These are phyloP conservation scores for Codiaeum variegatum DNA, from an alignment of 441 rosid genomes.

Conservation along the genomic window DNA sequence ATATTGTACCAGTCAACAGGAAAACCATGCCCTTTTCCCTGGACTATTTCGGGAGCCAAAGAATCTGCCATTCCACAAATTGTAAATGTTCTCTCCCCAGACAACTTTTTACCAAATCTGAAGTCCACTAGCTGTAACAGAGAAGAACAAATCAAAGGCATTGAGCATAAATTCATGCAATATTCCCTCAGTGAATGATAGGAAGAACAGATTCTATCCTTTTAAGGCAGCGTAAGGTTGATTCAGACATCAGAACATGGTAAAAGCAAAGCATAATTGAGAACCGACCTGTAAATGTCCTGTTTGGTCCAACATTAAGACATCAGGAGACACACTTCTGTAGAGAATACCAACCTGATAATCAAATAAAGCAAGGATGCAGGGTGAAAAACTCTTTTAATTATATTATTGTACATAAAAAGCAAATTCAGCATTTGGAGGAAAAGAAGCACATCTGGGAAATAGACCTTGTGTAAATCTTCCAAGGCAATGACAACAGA, in stretches of 20 bases:
- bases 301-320: conserved; percentile 76
- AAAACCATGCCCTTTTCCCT: conserved; percentile 87
- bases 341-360: conserved; percentile 72
- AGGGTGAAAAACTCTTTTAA: conserved; percentile 2
- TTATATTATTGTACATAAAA: background rate
- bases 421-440: conserved; percentile 14
- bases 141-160: conserved; percentile 12
- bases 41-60: conserved; percentile 87
- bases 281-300: conserved; percentile 73
- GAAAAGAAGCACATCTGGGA: conserved; percentile 10
- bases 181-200: conserved; percentile 11
- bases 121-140: conserved; percentile 76
- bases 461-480: conserved; percentile 70
- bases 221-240: background rate
- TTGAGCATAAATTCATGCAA: background rate
- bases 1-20: conserved; percentile 74
- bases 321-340: conserved; percentile 86
- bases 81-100: conserved; percentile 75
- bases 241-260: conserved; percentile 5
- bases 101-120: conserved; percentile 75
- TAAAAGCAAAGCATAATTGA: conserved; percentile 1
- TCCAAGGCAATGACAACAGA: conserved; percentile 69
- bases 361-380: conserved; percentile 25
- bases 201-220: background rate
- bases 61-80: conserved; percentile 84